Base-by-base conservation (phyloP, 2,329 filamentous ascomycete species). In the Neonectria coccinea region DNA sequence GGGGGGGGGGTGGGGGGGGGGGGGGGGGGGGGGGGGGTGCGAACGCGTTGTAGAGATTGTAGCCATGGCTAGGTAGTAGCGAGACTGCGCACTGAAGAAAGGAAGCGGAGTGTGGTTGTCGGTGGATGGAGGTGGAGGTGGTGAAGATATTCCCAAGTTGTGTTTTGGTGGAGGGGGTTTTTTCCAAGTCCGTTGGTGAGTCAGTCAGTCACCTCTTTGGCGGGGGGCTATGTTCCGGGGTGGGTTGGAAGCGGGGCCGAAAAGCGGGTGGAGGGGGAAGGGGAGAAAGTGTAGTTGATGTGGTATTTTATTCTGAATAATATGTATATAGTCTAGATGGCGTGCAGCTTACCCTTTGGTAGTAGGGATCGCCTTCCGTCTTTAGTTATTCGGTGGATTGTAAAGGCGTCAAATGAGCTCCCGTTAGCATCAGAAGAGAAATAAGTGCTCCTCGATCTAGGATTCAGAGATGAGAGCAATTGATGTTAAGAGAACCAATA, bases 131-230 rank as follows among this genome's bases (percentile, higher is more conserved):
- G 25, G 25, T 25, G 5, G 25, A 5, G 39, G 51, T 42, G 45
- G 50, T 69, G 68, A 70, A 57, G 66, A 51, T 73, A 63, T 72
- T 70, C 67, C 61, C 59, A 62, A 62, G 51, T 20, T 22, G 51
- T 44, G 55, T 51, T 66, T 56, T 66, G 61, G 64, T 70, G 22
- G 66, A 73, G 64, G 69, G 64, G 63, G 63, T 69, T 73, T 71
- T 73, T 48, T 51, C 25, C 2, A 25, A 6, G 25, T 25, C 66
- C 44, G 61, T 41, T 59, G 66, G 59, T 65, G 63, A 65, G 68
- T 73, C 71, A 73, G 69, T 73, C 67, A 68, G 54, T 51, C 29
- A 18, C 44, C 59, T 72, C 67, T 73, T 29, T 29, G 29, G 29
- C 29, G 67, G 71, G 70, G 64, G 60, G 62, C 29, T 4, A 18